Evolutionary conservation across 2,329 filamentous ascomycete species (phyloP).

Genomic region (Leptographium procerum): DNA sequence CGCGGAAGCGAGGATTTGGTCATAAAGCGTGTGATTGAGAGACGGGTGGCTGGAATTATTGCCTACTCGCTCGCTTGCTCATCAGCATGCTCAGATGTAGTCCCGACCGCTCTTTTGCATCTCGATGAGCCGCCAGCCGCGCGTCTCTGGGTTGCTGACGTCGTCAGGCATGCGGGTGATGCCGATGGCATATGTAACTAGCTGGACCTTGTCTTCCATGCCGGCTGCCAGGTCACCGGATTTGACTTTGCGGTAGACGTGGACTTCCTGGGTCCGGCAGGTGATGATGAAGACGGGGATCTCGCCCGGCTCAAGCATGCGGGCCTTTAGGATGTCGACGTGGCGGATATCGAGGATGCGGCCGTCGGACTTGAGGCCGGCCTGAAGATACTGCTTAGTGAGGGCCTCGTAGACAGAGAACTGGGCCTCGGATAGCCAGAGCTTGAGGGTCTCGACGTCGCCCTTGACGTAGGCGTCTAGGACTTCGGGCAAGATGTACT

Average conservation of each 20-base stretch:
- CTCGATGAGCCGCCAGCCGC: conserved; percentile 95
- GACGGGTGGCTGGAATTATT: no score
- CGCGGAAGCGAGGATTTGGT: neutral
- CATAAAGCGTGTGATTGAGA: neutral
- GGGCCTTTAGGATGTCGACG: conserved; percentile 75
- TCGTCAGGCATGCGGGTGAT: conserved; percentile 90
- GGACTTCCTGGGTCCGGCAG: conserved; percentile 92
- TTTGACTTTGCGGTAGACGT: conserved; percentile 92
- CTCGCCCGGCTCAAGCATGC: conserved; percentile 74
- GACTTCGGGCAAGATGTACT: conserved; percentile 96
- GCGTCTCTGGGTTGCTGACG: conserved; percentile 90
- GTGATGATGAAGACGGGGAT: conserved; percentile 96
- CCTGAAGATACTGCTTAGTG: conserved; percentile 88
- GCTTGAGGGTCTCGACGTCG: conserved; percentile 77
- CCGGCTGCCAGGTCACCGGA: conserved; percentile 80
- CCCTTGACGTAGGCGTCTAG: conserved; percentile 97
- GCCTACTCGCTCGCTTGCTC: neutral
- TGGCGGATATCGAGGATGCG: conserved; percentile 90
- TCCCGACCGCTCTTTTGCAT: conserved; percentile 97
- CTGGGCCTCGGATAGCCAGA: conserved; percentile 93
- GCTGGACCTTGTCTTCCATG: conserved; percentile 97
- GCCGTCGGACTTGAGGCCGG: conserved; percentile 87
- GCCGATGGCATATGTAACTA: conserved; percentile 96
- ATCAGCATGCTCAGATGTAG: conserved; percentile 43
- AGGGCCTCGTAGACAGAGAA: conserved; percentile 96